Percentiles rank a stretch among this genome's conserved stretches.
Evolutionary conservation across 768 basidiomycete genomes (phyloP).

Genomic region (Coprinopsis sp.): DNA sequence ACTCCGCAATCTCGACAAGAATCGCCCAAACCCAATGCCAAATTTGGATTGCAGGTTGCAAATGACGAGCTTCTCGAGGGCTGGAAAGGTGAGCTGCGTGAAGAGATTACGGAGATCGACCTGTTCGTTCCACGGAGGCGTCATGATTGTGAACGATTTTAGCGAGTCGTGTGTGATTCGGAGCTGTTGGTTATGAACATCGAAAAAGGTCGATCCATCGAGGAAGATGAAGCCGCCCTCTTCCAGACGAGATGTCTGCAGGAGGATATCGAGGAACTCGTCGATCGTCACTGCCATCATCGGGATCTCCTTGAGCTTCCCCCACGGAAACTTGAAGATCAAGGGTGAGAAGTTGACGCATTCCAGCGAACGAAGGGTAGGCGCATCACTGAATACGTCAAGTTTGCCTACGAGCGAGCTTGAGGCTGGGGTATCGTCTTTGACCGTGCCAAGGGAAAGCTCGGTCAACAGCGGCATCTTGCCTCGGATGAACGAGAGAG

Average conservation of each 20-base stretch:
- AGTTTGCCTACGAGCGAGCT: slow-evolving; percentile 12
- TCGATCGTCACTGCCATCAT: slow-evolving; percentile 27
- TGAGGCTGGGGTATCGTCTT: slow-evolving; percentile 20
- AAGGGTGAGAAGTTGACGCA: slow-evolving; percentile 32
- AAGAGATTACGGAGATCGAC: slow-evolving; percentile 34
- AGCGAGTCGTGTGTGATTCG: slow-evolving; percentile 6
- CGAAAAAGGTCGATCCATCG: slow-evolving; percentile 11
- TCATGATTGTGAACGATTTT: slow-evolving; percentile 29
- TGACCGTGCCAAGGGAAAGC: slow-evolving; percentile 29
- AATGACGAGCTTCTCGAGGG: slow-evolving; percentile 32
- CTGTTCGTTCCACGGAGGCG: slow-evolving; percentile 30
- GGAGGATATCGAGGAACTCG: slow-evolving; percentile 29
- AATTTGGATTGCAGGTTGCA: slow-evolving; percentile 35
- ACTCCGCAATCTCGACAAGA: slow-evolving; percentile 28
- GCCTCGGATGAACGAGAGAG: slow-evolving; percentile 22
- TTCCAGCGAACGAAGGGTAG: slow-evolving; percentile 27
- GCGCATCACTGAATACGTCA: slow-evolving; percentile 28
- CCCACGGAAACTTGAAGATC: slow-evolving; percentile 31
- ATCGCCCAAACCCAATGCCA: slow-evolving; percentile 26
- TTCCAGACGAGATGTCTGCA: slow-evolving; percentile 20
- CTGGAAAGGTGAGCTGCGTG: slow-evolving; percentile 30
- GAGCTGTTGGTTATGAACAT: slow-evolving; percentile 1
- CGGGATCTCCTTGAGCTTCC: slow-evolving; percentile 27
- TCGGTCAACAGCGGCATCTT: slow-evolving; percentile 27
- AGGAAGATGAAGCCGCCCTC: slow-evolving; percentile 28